phyloP scores from a whole-genome alignment of 768 basidiomycete genomes.

The Kwoniella mangroviensis region DNA sequence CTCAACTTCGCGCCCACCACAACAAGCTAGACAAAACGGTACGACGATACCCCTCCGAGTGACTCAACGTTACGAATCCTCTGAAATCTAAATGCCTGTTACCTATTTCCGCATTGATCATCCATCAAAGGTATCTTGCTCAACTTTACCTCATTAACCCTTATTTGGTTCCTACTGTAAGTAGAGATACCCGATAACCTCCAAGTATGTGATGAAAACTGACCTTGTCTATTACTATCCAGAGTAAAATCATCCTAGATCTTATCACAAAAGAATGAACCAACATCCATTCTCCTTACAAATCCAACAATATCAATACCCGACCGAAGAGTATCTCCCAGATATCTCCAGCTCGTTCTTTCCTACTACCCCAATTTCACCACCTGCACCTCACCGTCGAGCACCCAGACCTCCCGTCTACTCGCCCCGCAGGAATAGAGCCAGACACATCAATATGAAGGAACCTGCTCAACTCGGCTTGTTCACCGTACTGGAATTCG shows the following conservation, averaged over 20 bases:
- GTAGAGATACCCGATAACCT: not conserved
- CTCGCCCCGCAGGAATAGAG: conserved; percentile 43
- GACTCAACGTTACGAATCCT: not conserved
- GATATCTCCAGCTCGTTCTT: conserved; percentile 43
- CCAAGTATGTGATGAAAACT: not conserved
- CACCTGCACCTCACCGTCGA: conserved; percentile 45
- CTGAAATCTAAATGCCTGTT: not conserved
- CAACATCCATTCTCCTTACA: not conserved
- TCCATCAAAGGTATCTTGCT: not conserved
- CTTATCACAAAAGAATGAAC: conserved; percentile 1
- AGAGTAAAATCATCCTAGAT: not conserved
- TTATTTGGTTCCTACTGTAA: not conserved
- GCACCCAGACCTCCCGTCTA: conserved; percentile 66
- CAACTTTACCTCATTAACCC: not conserved
- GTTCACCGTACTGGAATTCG: conserved; percentile 30
- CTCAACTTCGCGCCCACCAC: not conserved
- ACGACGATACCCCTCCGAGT: not conserved
- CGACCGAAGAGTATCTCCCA: conserved; percentile 2
- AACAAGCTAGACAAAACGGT: not conserved
- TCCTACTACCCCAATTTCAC: conserved; percentile 38
- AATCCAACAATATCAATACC: not conserved
- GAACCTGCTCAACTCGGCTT: conserved; percentile 32
- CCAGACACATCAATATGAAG: conserved; percentile 30
- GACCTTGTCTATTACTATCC: not conserved
- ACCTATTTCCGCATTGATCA: not conserved